Evolutionary conservation across 73 alveolate genomes (phyloP), one percentile per base, ranked within the genome.

Genomic region (Stentor roeselii): DNA sequence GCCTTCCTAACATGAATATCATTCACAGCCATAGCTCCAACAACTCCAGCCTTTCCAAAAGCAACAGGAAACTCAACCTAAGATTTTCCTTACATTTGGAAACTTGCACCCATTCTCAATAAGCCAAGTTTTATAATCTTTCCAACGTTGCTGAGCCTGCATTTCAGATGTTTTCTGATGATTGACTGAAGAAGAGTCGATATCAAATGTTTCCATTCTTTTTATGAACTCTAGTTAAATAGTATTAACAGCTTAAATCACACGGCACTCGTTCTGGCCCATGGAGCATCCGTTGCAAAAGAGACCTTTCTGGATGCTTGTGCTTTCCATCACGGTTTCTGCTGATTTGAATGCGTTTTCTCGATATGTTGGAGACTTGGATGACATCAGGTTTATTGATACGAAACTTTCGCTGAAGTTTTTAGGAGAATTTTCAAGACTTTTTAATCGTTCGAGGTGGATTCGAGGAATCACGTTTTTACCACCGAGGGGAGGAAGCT

Each of bases 101-200:
- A 67, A 67, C 21, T 27, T 34, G 42, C 80, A 67, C 0, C 91
- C 90, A 3, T 84, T 84, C 6, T 83, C 60, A 30, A 42, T 39
- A 31, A 77, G 84, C 90, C 93, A 87, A 30, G 67, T 59, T 31
- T 67, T 21, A 40, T 67, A 67, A 11, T 32, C n/a, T n/a, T n/a
- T n/a, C n/a, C n/a, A n/a, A n/a, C n/a, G n/a, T n/a, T n/a, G n/a
- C n/a, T n/a, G n/a, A n/a, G n/a, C n/a, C n/a, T n/a, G n/a, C n/a
- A n/a, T n/a, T n/a, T n/a, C n/a, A n/a, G n/a, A n/a, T n/a, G n/a
- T n/a, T n/a, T n/a, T n/a, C n/a, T n/a, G n/a, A n/a, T n/a, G n/a
- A n/a, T n/a, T n/a, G n/a, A n/a, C n/a, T n/a, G n/a, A n/a, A n/a
- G n/a, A n/a, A n/a, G n/a, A n/a, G n/a, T n/a, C n/a, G n/a, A n/a